Conservation (phyloP, 2,329 filamentous ascomycete genomes). For the Trichoderma guizhouense region DNA sequence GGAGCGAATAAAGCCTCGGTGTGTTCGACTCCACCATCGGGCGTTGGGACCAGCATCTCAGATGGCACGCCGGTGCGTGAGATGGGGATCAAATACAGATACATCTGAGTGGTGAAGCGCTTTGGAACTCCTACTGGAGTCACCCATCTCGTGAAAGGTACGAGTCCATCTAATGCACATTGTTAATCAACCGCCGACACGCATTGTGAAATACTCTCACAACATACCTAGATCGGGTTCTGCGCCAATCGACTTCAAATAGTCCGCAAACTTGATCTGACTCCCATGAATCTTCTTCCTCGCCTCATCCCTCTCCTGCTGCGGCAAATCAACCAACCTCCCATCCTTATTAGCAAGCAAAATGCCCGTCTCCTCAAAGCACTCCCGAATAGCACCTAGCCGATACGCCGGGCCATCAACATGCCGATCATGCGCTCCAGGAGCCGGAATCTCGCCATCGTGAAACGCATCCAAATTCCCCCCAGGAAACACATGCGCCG, state of each 20-base stretch:
- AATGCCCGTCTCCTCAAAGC: conserved; percentile 93
- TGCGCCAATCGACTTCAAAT: conserved; percentile 55
- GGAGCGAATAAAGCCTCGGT: conserved; percentile 77
- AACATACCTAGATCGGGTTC: conserved; percentile 61
- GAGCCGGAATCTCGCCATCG: conserved; percentile 58
- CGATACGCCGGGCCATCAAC: conserved; percentile 70
- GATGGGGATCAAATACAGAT: conserved; percentile 78
- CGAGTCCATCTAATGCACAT: conserved; percentile 51
- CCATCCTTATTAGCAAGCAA: conserved; percentile 62
- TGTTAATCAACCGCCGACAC: neutral
- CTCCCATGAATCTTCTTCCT: conserved; percentile 67
- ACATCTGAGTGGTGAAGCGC: conserved; percentile 95
- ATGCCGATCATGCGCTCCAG: conserved; percentile 56
- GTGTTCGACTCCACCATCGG: conserved; percentile 64
- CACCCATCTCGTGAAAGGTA: conserved; percentile 89
- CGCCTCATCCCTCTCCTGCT: conserved; percentile 60
- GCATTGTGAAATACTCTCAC: neutral
- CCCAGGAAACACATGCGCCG: conserved; percentile 92
- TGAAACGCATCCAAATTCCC: conserved; percentile 76
- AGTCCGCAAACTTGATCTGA: conserved; percentile 63
- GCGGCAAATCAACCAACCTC: conserved; percentile 58
- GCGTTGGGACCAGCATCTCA: conserved; percentile 61
- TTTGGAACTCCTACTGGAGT: conserved; percentile 71
- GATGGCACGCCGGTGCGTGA: conserved; percentile 37
- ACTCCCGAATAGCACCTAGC: conserved; percentile 82